Conservation (phyloP, 2,329 filamentous ascomycete species). For the Penicillium sp. region DNA sequence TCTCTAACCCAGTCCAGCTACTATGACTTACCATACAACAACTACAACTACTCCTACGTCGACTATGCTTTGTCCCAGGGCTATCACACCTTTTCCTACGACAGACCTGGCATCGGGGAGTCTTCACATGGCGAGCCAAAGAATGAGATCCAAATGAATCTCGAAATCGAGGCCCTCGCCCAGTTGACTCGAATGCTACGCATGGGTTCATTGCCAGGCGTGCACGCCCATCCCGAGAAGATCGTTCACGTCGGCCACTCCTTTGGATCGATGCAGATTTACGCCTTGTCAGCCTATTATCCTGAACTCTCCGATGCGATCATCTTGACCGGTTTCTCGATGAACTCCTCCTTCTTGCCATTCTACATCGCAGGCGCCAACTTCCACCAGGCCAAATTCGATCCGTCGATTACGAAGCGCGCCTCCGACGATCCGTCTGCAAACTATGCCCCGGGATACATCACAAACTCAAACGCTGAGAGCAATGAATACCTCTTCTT, state of each 20-base stretch:
- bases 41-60: conserved; percentile 36
- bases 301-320: conserved; percentile 35
- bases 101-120: conserved; percentile 36
- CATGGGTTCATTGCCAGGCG: conserved; percentile 30
- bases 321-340: conserved; percentile 37
- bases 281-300: conserved; percentile 29
- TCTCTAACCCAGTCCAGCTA: conserved; percentile 21
- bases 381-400: conserved; percentile 15
- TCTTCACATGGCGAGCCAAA: conserved; percentile 38
- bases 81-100: conserved; percentile 40
- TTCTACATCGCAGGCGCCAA: conserved; percentile 18
- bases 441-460: conserved; percentile 20
- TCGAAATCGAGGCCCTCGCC: conserved; percentile 38
- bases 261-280: conserved; percentile 33
- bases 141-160: conserved; percentile 35
- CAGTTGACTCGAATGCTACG: conserved; percentile 35
- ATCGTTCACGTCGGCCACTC: conserved; percentile 37
- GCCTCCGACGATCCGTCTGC: conserved; percentile 8
- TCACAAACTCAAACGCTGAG: not conserved
- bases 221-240: conserved; percentile 27
- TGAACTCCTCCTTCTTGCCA: conserved; percentile 19
- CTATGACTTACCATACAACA: conserved; percentile 30
- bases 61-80: conserved; percentile 32
- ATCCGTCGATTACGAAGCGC: conserved; percentile 3
- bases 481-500: conserved; percentile 14